These are phyloP conservation scores for Neonectria punicea DNA, from an alignment of 2,329 filamentous ascomycete genomes.

Conservation along the genomic window DNA sequence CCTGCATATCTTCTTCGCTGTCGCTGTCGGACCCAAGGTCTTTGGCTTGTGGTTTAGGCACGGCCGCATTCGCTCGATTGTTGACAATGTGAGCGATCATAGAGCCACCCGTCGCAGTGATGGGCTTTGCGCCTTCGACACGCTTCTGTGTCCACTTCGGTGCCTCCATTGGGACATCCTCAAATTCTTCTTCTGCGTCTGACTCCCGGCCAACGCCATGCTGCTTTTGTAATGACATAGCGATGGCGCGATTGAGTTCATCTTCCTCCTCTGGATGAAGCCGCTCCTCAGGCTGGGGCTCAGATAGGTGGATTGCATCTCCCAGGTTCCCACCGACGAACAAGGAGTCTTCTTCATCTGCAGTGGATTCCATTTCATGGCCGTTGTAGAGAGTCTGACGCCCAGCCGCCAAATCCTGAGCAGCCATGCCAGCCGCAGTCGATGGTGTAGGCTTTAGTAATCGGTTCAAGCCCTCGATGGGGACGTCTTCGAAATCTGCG, in stretches of 20 bases:
- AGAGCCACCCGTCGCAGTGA: slow-evolving; percentile 62
- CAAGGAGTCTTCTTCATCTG: slow-evolving; percentile 60
- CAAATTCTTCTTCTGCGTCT: slow-evolving; percentile 57
- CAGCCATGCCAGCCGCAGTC: slow-evolving; percentile 36
- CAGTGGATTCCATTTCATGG: slow-evolving; percentile 26
- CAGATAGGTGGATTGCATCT: slow-evolving; percentile 27
- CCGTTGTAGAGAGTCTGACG: slow-evolving; percentile 44
- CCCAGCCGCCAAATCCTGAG: slow-evolving; percentile 38
- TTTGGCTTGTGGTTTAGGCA: slow-evolving; percentile 54
- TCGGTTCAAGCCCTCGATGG: slow-evolving; percentile 88
- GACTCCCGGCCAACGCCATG: slow-evolving; percentile 53
- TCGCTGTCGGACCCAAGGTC: slow-evolving; percentile 64
- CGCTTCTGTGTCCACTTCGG: slow-evolving; percentile 68
- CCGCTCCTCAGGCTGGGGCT: slow-evolving; percentile 50
- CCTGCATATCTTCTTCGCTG: slow-evolving; percentile 82
- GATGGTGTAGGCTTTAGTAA: slow-evolving; percentile 68
- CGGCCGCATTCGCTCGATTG: slow-evolving; percentile 72
- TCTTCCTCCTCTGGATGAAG: slow-evolving; percentile 57
- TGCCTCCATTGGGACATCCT: slow-evolving; percentile 57
- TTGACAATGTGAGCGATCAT: slow-evolving; percentile 81
- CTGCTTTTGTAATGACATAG: slow-evolving; percentile 81
- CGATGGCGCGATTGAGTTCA: slow-evolving; percentile 84
- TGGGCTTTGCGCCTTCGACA: slow-evolving; percentile 61
- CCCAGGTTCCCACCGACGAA: slow-evolving; percentile 51
- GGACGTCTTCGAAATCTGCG: slow-evolving; percentile 90